phyloP scores from a whole-genome alignment of 768 basidiomycete genomes.

The Roridomyces roridus region DNA sequence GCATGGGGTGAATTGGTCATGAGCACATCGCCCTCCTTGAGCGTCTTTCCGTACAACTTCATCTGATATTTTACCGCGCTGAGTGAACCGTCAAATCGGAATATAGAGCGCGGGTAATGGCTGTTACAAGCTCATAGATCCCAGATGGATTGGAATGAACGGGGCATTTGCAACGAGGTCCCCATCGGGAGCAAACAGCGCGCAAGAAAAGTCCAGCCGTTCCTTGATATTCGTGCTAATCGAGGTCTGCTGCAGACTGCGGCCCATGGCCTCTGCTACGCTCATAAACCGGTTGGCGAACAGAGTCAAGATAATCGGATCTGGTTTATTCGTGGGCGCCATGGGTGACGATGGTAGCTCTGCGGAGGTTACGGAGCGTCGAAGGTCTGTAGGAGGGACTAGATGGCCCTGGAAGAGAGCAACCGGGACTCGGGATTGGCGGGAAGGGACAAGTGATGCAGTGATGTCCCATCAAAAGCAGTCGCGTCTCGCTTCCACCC shows the following conservation, averaged over 20 bases:
- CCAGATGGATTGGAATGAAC: conserved; percentile 87
- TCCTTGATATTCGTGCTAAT: conserved; percentile 97
- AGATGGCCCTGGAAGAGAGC: no score
- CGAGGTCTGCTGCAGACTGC: conserved; percentile 87
- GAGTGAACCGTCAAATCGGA: conserved; percentile 1
- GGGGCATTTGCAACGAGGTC: conserved; percentile 95
- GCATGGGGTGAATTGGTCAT: conserved; percentile 92
- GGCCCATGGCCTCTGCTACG: conserved; percentile 95
- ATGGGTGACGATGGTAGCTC: conserved; percentile 21
- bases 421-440: no score
- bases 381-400: no score
- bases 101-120: not conserved
- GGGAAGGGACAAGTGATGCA: no score
- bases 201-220: conserved; percentile 93
- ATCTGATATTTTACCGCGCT: conserved; percentile 92
- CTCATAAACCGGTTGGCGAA: conserved; percentile 99
- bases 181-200: conserved; percentile 93
- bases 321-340: conserved; percentile 59
- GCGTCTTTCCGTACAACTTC: conserved; percentile 68
- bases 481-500: no score
- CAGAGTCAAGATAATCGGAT: conserved; percentile 87
- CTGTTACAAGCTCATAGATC: conserved; percentile 89
- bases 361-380: no score
- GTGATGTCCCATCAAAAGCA: no score
- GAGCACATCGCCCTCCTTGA: conserved; percentile 91